phyloP scores from a whole-genome alignment of 176 grass and related monocot genomes.

The Puccinellia tenuiflora region DNA sequence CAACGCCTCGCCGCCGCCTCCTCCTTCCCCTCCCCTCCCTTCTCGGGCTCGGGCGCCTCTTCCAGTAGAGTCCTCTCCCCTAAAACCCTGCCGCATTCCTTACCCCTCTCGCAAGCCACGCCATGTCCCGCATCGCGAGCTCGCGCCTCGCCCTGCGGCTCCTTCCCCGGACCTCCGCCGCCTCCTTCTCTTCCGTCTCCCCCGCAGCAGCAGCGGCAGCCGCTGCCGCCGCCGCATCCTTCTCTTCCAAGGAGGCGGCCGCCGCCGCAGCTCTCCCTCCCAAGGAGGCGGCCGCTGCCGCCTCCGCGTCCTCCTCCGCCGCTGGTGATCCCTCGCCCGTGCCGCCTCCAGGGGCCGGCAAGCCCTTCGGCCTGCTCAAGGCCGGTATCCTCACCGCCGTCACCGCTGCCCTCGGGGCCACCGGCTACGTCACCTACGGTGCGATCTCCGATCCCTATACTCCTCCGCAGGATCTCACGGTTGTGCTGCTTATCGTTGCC shows the following conservation, averaged over 20 bases:
- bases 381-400: conserved; percentile 43
- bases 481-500: background rate
- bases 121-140: conserved; percentile 46
- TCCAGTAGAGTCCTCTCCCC: background rate
- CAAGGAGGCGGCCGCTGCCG: background rate
- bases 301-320: conserved; percentile 22
- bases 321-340: conserved; percentile 8
- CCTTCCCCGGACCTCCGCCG: conserved; percentile 17
- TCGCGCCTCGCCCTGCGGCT: conserved; percentile 34
- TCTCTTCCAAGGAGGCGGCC: conserved; percentile 7
- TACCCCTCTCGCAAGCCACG: background rate
- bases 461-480: background rate
- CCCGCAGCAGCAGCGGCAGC: background rate
- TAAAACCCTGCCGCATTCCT: conserved; percentile 16
- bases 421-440: conserved; percentile 79
- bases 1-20: background rate
- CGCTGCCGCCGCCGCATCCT: conserved; percentile 16
- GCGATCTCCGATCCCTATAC: background rate
- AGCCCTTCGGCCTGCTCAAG: conserved; percentile 43
- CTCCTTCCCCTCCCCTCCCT: background rate
- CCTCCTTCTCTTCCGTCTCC: conserved; percentile 27
- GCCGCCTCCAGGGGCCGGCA: conserved; percentile 23
- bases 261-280: conserved; percentile 29
- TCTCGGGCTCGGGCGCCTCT: background rate
- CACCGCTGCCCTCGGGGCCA: conserved; percentile 42